Evolutionary conservation across 108 stramenopile genomes (phyloP).

Genomic region (Cylindrotheca closterium): DNA sequence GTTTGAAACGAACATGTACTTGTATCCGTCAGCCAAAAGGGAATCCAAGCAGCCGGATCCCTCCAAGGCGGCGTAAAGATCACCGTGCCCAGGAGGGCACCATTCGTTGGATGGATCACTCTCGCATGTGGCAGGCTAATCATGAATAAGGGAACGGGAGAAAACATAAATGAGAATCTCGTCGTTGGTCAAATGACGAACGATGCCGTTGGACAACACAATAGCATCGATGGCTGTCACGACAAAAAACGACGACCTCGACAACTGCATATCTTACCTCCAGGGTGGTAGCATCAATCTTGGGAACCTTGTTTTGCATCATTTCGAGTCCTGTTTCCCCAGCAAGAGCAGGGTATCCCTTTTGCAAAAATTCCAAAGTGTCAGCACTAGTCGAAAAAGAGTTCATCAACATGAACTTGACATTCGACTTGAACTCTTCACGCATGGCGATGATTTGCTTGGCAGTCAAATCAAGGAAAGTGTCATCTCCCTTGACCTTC

Average conservation of each 20-base stretch:
- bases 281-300: constrained; percentile 88
- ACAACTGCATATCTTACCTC: constrained; percentile 50
- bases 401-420: constrained; percentile 99
- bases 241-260: neutral
- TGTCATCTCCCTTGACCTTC: constrained; percentile 96
- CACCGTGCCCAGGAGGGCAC: constrained; percentile 99
- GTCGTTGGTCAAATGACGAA: neutral
- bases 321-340: constrained; percentile 97
- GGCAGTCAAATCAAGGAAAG: constrained; percentile 98
- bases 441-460: constrained; percentile 97
- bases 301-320: constrained; percentile 99
- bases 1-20: constrained; percentile 99
- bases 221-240: neutral
- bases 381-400: constrained; percentile 97
- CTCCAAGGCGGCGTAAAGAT: constrained; percentile 97
- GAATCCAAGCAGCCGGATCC: constrained; percentile 94
- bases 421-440: constrained; percentile 84
- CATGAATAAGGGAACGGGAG: neutral
- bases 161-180: neutral
- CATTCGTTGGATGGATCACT: constrained; percentile 91
- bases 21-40: constrained; percentile 92
- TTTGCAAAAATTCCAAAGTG: constrained; percentile 88
- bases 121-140: constrained; percentile 77
- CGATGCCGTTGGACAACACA: neutral
- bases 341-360: constrained; percentile 83